Evolutionary conservation across 148 eudicot species (phyloP), one percentile per base, ranked within the genome.

Genomic region (Mesembryanthemum crystallinum): DNA sequence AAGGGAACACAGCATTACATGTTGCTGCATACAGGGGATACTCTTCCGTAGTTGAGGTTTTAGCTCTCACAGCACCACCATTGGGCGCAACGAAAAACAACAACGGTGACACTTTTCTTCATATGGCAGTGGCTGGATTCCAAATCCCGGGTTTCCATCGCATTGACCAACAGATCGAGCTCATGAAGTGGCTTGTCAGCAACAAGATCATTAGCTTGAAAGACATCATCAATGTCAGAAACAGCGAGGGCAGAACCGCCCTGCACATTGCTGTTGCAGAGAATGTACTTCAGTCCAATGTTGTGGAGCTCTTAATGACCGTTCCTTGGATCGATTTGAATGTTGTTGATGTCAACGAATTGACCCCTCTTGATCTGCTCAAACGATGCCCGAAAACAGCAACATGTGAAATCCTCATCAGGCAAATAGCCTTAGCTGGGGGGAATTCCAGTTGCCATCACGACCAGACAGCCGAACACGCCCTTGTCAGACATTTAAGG

Each of bases 111-210:
- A 89, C 96, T 7, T 89, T 92, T 65, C 87, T 94, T 51, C 98
- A 92, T 79, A 83, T 87, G 91, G 90, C 92, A 0, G 87, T 94
- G 12, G 82, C 91, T 25, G 93, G 98, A 14, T 94, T 92, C 74
- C 83, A 81, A 37, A 68, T 87, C 77, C 93, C 92, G 1, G 86
- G 88, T 39, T 94, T 94, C 74, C 89, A 85, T 47, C 81, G 82
- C 67, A 72, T 90, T 9, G 90, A 92, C 77, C 88, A 71, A 21
- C 97, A 92, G 76, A 71, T 83, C 11, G 85, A 90, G 66, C 88
- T 94, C 59, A 77, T 94, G 78, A 89, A 83, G 27, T 79, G 73
- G 45, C 71, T 94, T 25, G 81, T 83, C 6, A 8, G 59, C 27
- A 83, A 84, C 5, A 82, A 73, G 15, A 51, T 87, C 14, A 66